Evolutionary conservation across 768 basidiomycete genomes (phyloP), one percentile per base, ranked within the genome.

Genomic region (Suillus cothurnatus): DNA sequence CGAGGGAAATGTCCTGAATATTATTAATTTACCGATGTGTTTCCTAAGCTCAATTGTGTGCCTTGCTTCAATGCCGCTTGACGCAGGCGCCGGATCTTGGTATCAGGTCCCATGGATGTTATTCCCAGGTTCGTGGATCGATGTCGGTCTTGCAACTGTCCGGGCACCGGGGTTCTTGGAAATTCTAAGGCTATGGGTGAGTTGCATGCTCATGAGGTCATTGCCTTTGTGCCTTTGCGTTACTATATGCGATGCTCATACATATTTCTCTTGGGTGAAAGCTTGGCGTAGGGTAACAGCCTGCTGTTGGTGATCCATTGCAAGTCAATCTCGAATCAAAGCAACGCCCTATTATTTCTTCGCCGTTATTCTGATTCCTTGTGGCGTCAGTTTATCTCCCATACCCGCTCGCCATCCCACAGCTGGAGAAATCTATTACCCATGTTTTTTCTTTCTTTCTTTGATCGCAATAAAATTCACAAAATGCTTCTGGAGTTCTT

Each of bases 221-320:
- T 19, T 31, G 28, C 28, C 17, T 21, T 31, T 0, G 57, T 58
- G 23, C 36, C 36, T 19, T 9, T 39, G 36, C 8, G 32, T 38
- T 19, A 17, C 56, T 57, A 15, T 4, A 34, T 38, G 23, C n/a
- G 8, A 9, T 39, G 21, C 21, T 36, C 15, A 56, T 36, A 15
- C 7, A 15, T 57, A 49, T 49, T 57, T 38, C 56, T 57, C 36
- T 57, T 36, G 38, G 34, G 56, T 56, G n/a, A n/a, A n/a, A n/a
- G n/a, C n/a, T n/a, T n/a, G 14, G 55, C 9, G 56, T 36, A 19
- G n/a, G 8, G 7, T 57, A 36, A 23, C 6, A 26, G 4, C 15
- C 15, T 15, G 23, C 9, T 38, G 23, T 26, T 23, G 36, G 1
- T 36, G 26, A n/a, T n/a, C n/a, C n/a, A n/a, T n/a, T n/a, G n/a